Evolutionary conservation across 1,139 yeast species (phyloP).

Genomic region (Scheffersomyces cryptocercus): DNA sequence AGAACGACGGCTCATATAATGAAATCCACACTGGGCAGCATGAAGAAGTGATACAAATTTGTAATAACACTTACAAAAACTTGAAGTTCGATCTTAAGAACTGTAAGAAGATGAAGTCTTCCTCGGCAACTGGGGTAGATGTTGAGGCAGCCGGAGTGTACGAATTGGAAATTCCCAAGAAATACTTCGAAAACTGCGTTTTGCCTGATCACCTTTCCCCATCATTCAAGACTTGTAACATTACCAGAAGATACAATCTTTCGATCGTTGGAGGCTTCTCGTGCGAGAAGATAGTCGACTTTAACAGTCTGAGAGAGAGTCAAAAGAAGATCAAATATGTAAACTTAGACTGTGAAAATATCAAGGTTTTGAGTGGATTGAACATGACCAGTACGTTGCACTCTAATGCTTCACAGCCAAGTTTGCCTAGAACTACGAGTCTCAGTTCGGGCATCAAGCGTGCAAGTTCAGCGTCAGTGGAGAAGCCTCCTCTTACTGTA

Average conservation of each 20-base stretch:
- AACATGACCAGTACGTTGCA: constrained; percentile 19
- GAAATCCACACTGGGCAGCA: constrained; percentile 33
- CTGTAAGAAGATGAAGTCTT: constrained; percentile 26
- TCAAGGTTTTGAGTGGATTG: constrained; percentile 46
- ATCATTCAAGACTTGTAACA: constrained; percentile 58
- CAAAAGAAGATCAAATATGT: constrained; percentile 25
- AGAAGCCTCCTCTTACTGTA: background rate
- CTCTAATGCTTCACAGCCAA: constrained; percentile 7
- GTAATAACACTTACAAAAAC: constrained; percentile 36
- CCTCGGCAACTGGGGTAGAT: constrained; percentile 16
- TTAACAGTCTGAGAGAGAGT: constrained; percentile 18
- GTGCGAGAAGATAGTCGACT: constrained; percentile 23
- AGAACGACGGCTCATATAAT: constrained; percentile 20
- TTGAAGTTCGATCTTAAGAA: constrained; percentile 43
- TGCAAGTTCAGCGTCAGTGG: background rate
- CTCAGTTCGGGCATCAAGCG: background rate
- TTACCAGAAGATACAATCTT: constrained; percentile 48
- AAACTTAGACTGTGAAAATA: constrained; percentile 36
- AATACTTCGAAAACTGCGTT: constrained; percentile 38
- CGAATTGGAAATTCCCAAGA: constrained; percentile 50
- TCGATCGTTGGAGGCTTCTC: constrained; percentile 49
- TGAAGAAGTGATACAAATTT: constrained; percentile 27
- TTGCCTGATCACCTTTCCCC: constrained; percentile 56
- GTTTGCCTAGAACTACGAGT: background rate
- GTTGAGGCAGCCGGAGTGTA: constrained; percentile 19